Evolutionary conservation across 805 yeast species (phyloP), one percentile per base, ranked within the genome.

Genomic region (Candida ortonii): DNA sequence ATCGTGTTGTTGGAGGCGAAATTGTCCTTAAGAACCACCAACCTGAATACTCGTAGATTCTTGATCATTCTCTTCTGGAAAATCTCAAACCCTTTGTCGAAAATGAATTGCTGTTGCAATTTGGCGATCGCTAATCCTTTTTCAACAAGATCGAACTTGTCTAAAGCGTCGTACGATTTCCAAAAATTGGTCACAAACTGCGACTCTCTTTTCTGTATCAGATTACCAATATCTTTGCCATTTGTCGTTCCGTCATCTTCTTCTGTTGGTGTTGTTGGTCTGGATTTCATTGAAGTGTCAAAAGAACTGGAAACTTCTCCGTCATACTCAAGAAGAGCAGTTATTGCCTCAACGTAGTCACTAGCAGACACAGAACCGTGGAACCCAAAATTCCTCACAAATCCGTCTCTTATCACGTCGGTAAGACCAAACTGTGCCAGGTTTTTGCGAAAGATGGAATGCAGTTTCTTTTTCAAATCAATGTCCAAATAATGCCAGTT

Each of bases 401-500:
- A 88, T 0, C 98, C 97, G 26, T 84, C 89, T 42, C 89, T 69
- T 0, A 84, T 76, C 18, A 93, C 69, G 24, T 86, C 93, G 38
- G 84, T 93, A 19, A 93, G 65, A 5, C 93, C 96, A 55, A 84
- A 88, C 35, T 75, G 64, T 1, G 80, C 83, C 7, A 86, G 64
- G 39, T 85, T 84, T 47, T 76, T 78, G 40, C 68, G 72, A 52
- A 93, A 83, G 15, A 85, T 80, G 10, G 67, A 55, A 15, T 82
- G 80, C 16, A 93, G 63, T 41, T 78, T 81, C 37, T 80, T 76
- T 56, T 93, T 94, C 33, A 90, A 67, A 7, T 72, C 70, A 23
- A 84, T 75, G 54, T 87, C 93, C 80, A 90, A 77, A 56, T 90
- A 94, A 16, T 82, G 69, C 97, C 97, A 93, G 36, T 79, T 79